phyloP scores from a whole-genome alignment of 768 basidiomycete genomes.

The Vishniacozyma victoriae region DNA sequence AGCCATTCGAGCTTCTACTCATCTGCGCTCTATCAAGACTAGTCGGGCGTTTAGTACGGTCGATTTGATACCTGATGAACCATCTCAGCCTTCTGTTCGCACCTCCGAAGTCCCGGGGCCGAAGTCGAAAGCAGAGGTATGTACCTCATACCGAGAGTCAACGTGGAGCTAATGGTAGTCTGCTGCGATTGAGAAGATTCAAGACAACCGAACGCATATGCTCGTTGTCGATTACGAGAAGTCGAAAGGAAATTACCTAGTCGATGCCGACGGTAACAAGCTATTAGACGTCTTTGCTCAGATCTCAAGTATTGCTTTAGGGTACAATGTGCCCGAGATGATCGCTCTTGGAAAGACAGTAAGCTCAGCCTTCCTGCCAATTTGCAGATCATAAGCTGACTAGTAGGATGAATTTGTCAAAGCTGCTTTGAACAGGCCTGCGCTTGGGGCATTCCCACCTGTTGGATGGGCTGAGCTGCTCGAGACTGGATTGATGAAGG shows the following conservation, averaged over 20 bases:
- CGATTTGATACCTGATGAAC: conserved; percentile 10
- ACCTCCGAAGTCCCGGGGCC: conserved; percentile 11
- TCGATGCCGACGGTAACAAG: conserved; percentile 50
- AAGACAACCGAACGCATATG: conserved; percentile 42
- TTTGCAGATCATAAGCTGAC: not conserved
- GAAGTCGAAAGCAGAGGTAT: conserved; percentile 6
- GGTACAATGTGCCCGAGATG: conserved; percentile 46
- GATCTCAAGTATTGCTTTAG: conserved; percentile 47
- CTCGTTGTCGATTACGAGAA: conserved; percentile 39
- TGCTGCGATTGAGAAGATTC: conserved; percentile 27
- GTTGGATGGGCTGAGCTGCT: conserved; percentile 40
- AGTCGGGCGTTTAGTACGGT: too few species aligned
- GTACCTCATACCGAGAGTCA: not conserved
- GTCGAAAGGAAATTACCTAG: conserved; percentile 48
- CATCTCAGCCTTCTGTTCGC: conserved; percentile 9
- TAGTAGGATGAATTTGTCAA: conserved; percentile 45
- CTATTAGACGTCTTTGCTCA: conserved; percentile 50
- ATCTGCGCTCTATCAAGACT: too few species aligned
- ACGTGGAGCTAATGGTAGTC: conserved; percentile 2
- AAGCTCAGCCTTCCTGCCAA: not conserved
- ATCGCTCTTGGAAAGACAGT: conserved; percentile 40
- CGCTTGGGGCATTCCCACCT: conserved; percentile 49
- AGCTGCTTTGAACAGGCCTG: conserved; percentile 49
- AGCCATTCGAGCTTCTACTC: too few species aligned
- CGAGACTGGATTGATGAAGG: conserved; percentile 45